A percentile compares a stretch with the other conserved stretches of the same genome.
phyloP scores from a whole-genome alignment of 129 eudicot species.

The Lactuca sativa region DNA sequence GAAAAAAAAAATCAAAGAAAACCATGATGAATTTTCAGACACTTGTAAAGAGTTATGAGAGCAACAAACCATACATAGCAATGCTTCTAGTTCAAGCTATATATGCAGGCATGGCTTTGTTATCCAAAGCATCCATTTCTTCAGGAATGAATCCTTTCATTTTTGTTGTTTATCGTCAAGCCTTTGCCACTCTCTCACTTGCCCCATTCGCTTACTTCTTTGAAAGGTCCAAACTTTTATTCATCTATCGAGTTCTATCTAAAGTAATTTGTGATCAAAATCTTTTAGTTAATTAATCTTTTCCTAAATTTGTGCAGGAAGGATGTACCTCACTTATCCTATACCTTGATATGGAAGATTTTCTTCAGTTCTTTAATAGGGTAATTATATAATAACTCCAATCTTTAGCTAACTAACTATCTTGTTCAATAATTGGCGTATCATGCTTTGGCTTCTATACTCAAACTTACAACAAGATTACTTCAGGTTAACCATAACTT shows the following conservation, averaged over 20 bases:
- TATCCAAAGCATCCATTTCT: constrained; percentile 66
- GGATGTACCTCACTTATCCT: constrained; percentile 37
- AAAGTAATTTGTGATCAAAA: neutral
- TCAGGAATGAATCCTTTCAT: constrained; percentile 74
- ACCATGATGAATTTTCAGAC: constrained; percentile 22
- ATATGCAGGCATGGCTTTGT: constrained; percentile 76
- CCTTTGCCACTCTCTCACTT: constrained; percentile 56
- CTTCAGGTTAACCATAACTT: constrained; percentile 56
- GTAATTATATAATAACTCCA: constrained; percentile 19
- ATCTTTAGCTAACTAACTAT: neutral
- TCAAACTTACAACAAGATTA: neutral
- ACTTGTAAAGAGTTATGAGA: constrained; percentile 36
- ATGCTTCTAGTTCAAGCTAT: constrained; percentile 54
- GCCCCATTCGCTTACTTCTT: constrained; percentile 62
- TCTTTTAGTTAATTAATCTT: neutral
- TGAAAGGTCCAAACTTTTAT: constrained; percentile 40
- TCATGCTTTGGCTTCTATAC: neutral
- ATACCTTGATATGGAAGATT: constrained; percentile 48
- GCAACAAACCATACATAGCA: constrained; percentile 49
- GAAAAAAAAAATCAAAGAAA: constrained; percentile 5
- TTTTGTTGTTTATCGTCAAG: constrained; percentile 75
- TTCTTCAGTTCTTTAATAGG: constrained; percentile 67
- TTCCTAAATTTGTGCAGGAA: constrained; percentile 34
- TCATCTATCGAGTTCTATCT: neutral
- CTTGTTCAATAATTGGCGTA: neutral